phyloP scores from a whole-genome alignment of 306 rosid genomes.

The Begonia loranthoides region DNA sequence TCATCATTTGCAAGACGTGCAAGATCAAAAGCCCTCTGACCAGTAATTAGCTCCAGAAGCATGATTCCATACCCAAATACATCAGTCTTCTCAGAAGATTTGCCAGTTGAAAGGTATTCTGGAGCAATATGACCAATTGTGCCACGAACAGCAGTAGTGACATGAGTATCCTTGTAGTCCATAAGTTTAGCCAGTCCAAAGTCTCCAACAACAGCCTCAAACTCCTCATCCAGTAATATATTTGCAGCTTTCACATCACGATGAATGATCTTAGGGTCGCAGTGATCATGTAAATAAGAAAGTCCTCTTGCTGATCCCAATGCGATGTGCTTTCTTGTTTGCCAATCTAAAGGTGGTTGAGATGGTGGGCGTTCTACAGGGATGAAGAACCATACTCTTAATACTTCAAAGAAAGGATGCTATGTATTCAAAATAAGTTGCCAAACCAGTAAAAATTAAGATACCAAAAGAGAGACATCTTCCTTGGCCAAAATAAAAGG shows the following conservation, averaged over 20 bases:
- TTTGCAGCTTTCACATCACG: conserved; percentile 93
- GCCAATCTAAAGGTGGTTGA: conserved; percentile 53
- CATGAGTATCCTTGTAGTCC: conserved; percentile 86
- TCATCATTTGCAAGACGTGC: conserved; percentile 82
- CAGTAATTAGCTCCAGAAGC: conserved; percentile 91
- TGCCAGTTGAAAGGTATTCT: conserved; percentile 85
- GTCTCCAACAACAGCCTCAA: conserved; percentile 84
- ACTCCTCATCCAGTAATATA: conserved; percentile 77
- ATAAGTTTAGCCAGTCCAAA: conserved; percentile 85
- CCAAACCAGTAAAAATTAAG: neutral
- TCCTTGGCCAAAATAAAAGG: neutral
- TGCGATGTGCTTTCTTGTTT: conserved; percentile 42
- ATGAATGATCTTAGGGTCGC: conserved; percentile 89
- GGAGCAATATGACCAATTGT: conserved; percentile 89
- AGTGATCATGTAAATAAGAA: conserved; percentile 84
- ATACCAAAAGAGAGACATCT: neutral
- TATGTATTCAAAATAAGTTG: neutral
- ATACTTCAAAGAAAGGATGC: neutral
- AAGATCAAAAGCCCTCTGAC: conserved; percentile 83
- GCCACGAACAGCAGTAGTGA: conserved; percentile 86
- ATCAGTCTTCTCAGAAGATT: conserved; percentile 82
- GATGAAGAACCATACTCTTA: conserved; percentile 1
- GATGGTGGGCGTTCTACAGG: conserved; percentile 47
- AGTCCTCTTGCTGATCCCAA: conserved; percentile 85
- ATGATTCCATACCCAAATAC: conserved; percentile 92